These are phyloP conservation scores for Pharus latifolius DNA, from an alignment of 176 grass and related monocot species.

Conservation along the genomic window DNA sequence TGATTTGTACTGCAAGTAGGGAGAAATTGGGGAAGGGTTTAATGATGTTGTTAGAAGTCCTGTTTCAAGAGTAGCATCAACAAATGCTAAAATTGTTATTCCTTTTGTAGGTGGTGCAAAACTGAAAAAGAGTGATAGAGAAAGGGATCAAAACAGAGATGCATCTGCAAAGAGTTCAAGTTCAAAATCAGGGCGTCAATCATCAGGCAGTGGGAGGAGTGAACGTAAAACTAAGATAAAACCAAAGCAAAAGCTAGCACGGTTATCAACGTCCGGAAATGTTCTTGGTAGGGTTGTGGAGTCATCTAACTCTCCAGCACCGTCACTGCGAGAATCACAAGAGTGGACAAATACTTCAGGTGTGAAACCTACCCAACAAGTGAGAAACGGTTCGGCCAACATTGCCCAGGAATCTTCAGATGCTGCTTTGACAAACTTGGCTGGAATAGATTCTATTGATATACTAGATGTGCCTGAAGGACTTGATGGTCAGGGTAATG, in stretches of 20 bases:
- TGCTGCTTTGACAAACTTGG: background rate
- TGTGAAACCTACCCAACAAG: constrained; percentile 20
- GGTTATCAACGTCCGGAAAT: constrained; percentile 54
- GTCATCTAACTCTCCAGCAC: constrained; percentile 3
- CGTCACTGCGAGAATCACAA: background rate
- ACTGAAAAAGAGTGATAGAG: constrained; percentile 54
- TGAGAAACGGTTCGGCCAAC: constrained; percentile 16
- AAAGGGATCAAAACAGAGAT: constrained; percentile 46
- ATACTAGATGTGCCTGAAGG: constrained; percentile 42
- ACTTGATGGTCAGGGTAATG: constrained; percentile 23
- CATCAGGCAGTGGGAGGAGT: constrained; percentile 36
- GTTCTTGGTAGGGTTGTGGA: constrained; percentile 41
- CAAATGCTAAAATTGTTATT: background rate
- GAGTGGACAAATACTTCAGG: constrained; percentile 3
- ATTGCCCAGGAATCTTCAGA: constrained; percentile 9
- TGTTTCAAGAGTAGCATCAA: background rate
- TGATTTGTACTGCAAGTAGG: background rate
- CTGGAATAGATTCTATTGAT: constrained; percentile 33
- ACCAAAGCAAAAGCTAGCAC: constrained; percentile 69
- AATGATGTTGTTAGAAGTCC: constrained; percentile 22
- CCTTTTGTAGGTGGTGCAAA: constrained; percentile 34
- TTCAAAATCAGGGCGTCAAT: constrained; percentile 45
- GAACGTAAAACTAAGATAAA: constrained; percentile 70
- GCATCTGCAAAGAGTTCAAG: constrained; percentile 30
- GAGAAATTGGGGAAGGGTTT: constrained; percentile 27